phyloP scores from a whole-genome alignment of 352 stramenopile genomes.

The Pythium biforme region DNA sequence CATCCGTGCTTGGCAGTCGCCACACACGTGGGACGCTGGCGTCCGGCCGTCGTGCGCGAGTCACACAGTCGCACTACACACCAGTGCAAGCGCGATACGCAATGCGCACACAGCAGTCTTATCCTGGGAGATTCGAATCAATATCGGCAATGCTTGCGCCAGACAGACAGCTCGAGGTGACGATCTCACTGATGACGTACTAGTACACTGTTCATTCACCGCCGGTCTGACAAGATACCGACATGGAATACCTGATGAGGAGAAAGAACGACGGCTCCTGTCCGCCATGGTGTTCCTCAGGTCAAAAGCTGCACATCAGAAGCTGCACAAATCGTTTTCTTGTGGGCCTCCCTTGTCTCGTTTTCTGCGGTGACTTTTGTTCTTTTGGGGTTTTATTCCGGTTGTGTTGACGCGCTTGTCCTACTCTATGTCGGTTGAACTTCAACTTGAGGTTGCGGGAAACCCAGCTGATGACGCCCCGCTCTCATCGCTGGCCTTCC shows the following conservation, averaged over 20 bases:
- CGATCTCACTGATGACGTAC: no score
- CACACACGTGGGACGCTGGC: neutral
- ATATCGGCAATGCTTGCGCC: no score
- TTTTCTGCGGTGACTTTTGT: neutral
- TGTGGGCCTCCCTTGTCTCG: no score
- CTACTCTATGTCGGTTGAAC: constrained; percentile 15
- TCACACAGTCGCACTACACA: neutral
- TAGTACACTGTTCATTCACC: no score
- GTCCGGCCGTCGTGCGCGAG: neutral
- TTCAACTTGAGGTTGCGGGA: constrained; percentile 23
- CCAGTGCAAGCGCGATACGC: neutral
- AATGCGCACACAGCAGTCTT: neutral
- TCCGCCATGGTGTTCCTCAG: no score
- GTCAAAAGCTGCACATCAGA: no score
- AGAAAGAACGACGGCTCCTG: no score
- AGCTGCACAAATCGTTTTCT: no score
- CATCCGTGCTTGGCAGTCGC: neutral
- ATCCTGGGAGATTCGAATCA: neutral
- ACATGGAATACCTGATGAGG: no score
- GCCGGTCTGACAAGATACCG: no score
- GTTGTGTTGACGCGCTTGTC: constrained; percentile 7
- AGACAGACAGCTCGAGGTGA: no score
- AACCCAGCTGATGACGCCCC: constrained; percentile 8
- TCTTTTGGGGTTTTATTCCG: neutral
- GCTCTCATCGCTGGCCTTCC: neutral